A percentile compares a stretch with the other conserved stretches of the same genome.
These are phyloP conservation scores for Pythium guiyangense DNA, from an alignment of 352 stramenopile genomes.

Conservation along the genomic window DNA sequence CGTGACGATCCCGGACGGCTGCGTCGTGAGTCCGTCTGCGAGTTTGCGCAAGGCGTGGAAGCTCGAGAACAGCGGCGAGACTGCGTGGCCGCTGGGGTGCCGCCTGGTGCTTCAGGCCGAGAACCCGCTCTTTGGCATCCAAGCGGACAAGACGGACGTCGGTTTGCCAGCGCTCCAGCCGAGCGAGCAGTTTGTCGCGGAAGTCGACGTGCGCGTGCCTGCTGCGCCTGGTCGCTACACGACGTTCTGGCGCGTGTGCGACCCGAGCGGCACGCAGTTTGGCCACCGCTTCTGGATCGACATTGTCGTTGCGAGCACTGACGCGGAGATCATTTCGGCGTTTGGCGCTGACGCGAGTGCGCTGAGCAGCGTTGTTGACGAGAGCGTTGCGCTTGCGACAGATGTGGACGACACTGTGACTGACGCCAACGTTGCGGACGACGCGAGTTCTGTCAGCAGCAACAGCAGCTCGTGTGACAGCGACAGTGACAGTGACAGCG, in stretches of 20 bases:
- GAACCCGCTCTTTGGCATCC: conserved; percentile 29
- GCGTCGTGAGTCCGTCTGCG: conserved; percentile 41
- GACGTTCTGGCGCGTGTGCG: conserved; percentile 84
- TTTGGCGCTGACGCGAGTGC: conserved; percentile 7
- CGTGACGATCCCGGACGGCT: conserved; percentile 73
- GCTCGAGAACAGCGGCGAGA: conserved; percentile 59
- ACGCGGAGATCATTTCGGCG: conserved; percentile 15
- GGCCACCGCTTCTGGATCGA: conserved; percentile 88
- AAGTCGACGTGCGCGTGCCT: conserved; percentile 27
- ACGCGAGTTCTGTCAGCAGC: conserved; percentile 25
- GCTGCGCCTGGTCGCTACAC: conserved; percentile 62
- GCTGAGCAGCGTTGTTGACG: too few species aligned
- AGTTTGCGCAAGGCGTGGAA: conserved; percentile 71
- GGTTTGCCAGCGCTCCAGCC: conserved; percentile 25
- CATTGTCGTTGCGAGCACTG: conserved; percentile 49
- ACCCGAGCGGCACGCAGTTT: conserved; percentile 70
- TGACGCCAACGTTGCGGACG: neutral
- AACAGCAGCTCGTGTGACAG: conserved; percentile 15
- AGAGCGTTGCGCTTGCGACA: neutral
- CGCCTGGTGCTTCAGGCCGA: conserved; percentile 32
- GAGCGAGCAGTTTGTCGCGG: conserved; percentile 27
- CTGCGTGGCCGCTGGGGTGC: conserved; percentile 47
- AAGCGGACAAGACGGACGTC: conserved; percentile 22
- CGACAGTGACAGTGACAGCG: too few species aligned
- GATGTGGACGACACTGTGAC: neutral